Base-by-base conservation (phyloP, 31 red algal genomes). In the Asparagopsis taxiformis region DNA sequence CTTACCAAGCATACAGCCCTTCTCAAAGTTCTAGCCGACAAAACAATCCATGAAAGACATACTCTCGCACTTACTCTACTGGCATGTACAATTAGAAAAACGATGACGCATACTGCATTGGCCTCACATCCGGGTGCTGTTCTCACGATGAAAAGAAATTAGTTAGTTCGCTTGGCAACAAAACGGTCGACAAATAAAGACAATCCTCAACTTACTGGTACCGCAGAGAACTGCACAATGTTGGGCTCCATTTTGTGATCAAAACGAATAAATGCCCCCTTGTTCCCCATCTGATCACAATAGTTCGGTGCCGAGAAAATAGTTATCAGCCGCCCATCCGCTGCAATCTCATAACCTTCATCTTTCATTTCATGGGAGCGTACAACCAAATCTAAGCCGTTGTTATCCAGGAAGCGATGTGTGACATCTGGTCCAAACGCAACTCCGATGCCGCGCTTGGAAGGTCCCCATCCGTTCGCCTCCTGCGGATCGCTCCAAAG, bases 221-320 rank as follows among this genome's bases (percentile, higher is more conserved):
- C 95, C 4, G 90, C 90, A 17, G 55, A 13, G 43, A 98, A 98
- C 55, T 89, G 90, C 23, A 68, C 66, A 62, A 98, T 77, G 5
- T 89, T 60, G 28, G 89, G 89, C 32, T 93, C 60, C 88, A 97
- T 89, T 16, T 80, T 69, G 8, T 77, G 62, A 17, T 90, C 72
- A 48, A 99, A 85, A 16, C 65, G 44, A 49, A 99, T 94, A 46
- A 68, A 94, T 0, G 91, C 96, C 21, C 96, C 96, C 39, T 82
- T 70, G 60, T 99, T 99, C 0, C 91, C 96, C 86, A 95, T 92
- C 41, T 91, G 80, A 66, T 94, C 96, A 53, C 90, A 94, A 55
- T 99, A 99, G 79, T 99, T 99, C 30, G 96, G 96, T 50, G 96
- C 96, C n/a, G 96, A 99, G 61, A 99, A 99, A 48, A 99, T 86